Conservation (phyloP, 306 rosid genomes). For the Castanopsis chinensis region DNA sequence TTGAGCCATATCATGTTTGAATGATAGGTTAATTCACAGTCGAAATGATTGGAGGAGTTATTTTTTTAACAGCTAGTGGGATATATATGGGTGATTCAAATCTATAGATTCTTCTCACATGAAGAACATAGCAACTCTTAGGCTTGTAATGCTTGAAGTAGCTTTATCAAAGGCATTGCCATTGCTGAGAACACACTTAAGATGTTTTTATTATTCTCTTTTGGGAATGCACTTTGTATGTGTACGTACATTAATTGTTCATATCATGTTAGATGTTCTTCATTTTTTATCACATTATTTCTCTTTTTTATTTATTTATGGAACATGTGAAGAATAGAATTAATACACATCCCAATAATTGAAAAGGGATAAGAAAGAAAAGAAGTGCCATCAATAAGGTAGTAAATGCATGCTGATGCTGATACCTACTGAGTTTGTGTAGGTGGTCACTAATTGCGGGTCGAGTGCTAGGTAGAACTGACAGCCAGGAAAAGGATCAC, state of each 20-base stretch:
- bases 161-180: too few species aligned
- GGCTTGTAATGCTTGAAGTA: too few species aligned
- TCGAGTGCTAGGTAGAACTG: constrained; percentile 38
- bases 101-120: too few species aligned
- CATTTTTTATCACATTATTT: background rate
- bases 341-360: background rate
- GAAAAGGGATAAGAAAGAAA: background rate
- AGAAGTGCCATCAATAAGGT: background rate
- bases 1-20: background rate
- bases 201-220: too few species aligned
- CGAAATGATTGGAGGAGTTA: background rate
- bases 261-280: background rate
- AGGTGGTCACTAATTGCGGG: constrained; percentile 42
- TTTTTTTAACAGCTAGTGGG: too few species aligned
- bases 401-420: background rate
- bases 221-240: background rate
- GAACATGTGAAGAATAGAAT: background rate
- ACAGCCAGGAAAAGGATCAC: constrained; percentile 31
- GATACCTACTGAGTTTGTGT: background rate
- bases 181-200: too few species aligned
- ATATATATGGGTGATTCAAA: too few species aligned
- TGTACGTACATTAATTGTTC: background rate
- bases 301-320: too few species aligned
- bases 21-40: background rate
- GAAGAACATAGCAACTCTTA: background rate